phyloP scores from a whole-genome alignment of 768 basidiomycete genomes.

The Kwoniella dejecticola region DNA sequence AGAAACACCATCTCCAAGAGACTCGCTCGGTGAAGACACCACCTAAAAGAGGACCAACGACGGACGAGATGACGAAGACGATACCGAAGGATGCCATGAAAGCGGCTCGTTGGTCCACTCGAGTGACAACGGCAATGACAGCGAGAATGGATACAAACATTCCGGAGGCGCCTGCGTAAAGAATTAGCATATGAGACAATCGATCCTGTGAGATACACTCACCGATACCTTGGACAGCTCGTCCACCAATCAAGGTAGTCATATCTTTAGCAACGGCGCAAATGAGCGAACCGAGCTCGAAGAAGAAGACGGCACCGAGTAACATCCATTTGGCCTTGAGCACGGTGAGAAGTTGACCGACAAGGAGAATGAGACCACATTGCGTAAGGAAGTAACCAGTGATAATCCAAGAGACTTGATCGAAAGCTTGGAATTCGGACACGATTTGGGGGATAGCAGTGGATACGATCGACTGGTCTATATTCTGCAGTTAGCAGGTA shows the following conservation, averaged over 20 bases:
- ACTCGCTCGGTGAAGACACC: slow-evolving; percentile 54
- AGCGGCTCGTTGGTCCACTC: slow-evolving; percentile 43
- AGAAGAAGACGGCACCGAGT: slow-evolving; percentile 52
- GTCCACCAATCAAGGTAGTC: slow-evolving; percentile 46
- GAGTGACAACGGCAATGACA: slow-evolving; percentile 54
- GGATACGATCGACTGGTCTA: slow-evolving; percentile 49
- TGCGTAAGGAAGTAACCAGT: slow-evolving; percentile 48
- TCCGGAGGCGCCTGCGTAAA: slow-evolving; percentile 35
- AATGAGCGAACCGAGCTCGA: slow-evolving; percentile 53
- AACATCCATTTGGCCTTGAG: slow-evolving; percentile 53
- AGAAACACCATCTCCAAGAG: slow-evolving; percentile 58
- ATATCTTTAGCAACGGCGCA: slow-evolving; percentile 54
- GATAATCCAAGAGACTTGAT: slow-evolving; percentile 45
- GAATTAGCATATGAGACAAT: not conserved
- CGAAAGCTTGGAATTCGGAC: slow-evolving; percentile 44
- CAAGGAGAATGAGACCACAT: slow-evolving; percentile 51
- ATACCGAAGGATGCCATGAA: slow-evolving; percentile 51
- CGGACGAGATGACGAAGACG: slow-evolving; percentile 48
- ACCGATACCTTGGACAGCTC: slow-evolving; percentile 49
- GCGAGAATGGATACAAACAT: slow-evolving; percentile 59
- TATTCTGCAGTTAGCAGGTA: not conserved
- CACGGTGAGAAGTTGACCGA: slow-evolving; percentile 51
- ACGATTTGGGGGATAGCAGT: slow-evolving; percentile 48
- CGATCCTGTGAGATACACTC: not conserved
- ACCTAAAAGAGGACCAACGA: slow-evolving; percentile 55